These are phyloP conservation scores for Arachis hypogaea DNA, from an alignment of 306 rosid genomes.

Conservation along the genomic window DNA sequence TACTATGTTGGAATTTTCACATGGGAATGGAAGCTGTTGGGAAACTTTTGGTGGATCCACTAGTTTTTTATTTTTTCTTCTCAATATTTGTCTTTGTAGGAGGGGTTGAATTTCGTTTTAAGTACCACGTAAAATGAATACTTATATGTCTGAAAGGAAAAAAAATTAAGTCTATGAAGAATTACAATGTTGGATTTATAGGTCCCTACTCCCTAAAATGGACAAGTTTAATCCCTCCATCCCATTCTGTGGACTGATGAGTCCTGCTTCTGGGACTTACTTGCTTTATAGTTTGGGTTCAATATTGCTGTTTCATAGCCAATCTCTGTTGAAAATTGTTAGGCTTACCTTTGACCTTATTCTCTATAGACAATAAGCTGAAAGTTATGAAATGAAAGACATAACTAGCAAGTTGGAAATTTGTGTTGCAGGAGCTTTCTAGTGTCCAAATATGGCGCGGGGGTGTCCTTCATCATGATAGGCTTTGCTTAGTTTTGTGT, in stretches of 20 bases:
- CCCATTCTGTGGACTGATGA: too few relatives aligned
- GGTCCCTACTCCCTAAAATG: too few relatives aligned
- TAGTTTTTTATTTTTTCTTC: constrained; percentile 3
- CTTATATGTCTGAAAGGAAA: too few relatives aligned
- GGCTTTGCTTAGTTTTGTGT: not conserved
- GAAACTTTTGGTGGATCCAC: constrained; percentile 1
- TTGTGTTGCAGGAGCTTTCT: not conserved
- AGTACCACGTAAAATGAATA: too few relatives aligned
- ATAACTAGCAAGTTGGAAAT: not conserved
- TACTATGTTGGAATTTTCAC: not conserved
- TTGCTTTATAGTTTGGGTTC: constrained; percentile 7
- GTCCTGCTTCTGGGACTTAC: too few relatives aligned
- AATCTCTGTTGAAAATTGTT: constrained; percentile 11
- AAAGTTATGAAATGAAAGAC: not conserved
- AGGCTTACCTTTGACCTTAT: not conserved
- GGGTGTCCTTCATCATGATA: not conserved
- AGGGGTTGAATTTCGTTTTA: not conserved
- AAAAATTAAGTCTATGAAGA: too few relatives aligned
- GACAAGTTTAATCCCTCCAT: too few relatives aligned
- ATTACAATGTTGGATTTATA: too few relatives aligned
- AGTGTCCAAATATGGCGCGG: constrained; percentile 23
- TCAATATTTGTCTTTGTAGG: not conserved
- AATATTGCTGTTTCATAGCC: not conserved
- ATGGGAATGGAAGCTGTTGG: constrained; percentile 12
- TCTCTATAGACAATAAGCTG: not conserved